phyloP scores from a whole-genome alignment of 2,329 filamentous ascomycete genomes.

The Chaetomium olivaceum region DNA sequence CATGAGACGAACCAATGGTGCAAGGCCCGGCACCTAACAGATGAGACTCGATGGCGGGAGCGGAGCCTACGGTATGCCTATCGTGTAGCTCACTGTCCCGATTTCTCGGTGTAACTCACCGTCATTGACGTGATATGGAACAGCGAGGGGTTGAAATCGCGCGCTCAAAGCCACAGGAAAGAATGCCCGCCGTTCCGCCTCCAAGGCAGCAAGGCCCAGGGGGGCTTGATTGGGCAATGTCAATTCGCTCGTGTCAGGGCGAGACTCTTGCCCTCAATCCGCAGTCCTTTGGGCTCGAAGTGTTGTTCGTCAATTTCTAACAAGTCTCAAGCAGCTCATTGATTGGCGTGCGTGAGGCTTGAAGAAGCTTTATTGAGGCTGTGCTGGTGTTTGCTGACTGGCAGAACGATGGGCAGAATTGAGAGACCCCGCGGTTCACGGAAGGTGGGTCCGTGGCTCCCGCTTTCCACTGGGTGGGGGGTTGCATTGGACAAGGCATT shows the following conservation, averaged over 20 bases:
- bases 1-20: not conserved
- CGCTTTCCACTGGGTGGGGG: not conserved
- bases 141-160: not conserved
- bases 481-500: slow-evolving; percentile 23
- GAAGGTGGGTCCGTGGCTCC: not conserved
- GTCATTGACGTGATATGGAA: not conserved
- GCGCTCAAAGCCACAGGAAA: slow-evolving; percentile 14
- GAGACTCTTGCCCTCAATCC: not conserved
- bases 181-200: slow-evolving; percentile 24
- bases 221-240: not conserved
- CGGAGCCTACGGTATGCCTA: not conserved
- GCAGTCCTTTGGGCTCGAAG: not conserved
- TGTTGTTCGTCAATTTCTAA: not conserved
- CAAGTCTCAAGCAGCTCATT: slow-evolving; percentile 6
- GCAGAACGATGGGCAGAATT: slow-evolving; percentile 23
- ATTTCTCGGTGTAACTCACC: not conserved
- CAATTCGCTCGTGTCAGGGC: not conserved
- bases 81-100: not conserved
- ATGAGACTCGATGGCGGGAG: not conserved
- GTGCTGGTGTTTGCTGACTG: slow-evolving; percentile 10
- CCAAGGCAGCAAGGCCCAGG: slow-evolving; percentile 17
- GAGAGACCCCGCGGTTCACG: not conserved
- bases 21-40: not conserved
- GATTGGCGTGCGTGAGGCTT: slow-evolving; percentile 18
- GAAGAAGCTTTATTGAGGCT: slow-evolving; percentile 18